Percentiles rank a stretch among this genome's conserved stretches.
phyloP scores from a whole-genome alignment of 176 grass and related monocot species.

The Bolboschoenus planiculmis region DNA sequence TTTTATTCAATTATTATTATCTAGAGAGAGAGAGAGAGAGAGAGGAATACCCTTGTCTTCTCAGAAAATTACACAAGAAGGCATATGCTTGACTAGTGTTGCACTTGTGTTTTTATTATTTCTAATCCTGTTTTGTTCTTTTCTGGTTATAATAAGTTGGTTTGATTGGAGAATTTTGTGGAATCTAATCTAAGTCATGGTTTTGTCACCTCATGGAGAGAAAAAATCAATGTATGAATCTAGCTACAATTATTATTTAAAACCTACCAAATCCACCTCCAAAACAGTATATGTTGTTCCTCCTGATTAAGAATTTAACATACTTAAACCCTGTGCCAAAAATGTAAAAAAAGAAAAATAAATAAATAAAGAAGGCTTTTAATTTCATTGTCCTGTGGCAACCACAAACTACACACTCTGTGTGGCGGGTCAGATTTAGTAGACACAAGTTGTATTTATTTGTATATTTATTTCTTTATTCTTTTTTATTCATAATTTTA shows the following conservation, averaged over 20 bases:
- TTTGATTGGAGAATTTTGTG: constrained; percentile 13
- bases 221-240: background rate
- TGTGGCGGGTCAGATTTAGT: background rate
- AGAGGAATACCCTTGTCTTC: constrained; percentile 23
- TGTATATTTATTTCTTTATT: background rate
- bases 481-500: background rate
- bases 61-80: background rate
- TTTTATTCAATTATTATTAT: background rate
- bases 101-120: background rate
- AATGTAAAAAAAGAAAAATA: background rate
- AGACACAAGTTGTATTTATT: background rate
- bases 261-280: constrained; percentile 22
- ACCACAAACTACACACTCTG: background rate
- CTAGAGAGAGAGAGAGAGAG: background rate
- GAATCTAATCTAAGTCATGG: constrained; percentile 17
- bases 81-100: constrained; percentile 20
- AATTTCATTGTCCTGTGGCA: background rate
- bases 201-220: constrained; percentile 8
- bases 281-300: constrained; percentile 6
- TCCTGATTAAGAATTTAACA: background rate
- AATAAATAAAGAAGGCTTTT: background rate
- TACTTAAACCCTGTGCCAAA: background rate
- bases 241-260: constrained; percentile 4
- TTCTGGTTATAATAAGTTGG: background rate
- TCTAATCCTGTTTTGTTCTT: background rate